A percentile compares a stretch with the other conserved stretches of the same genome.
These are phyloP conservation scores for Gloeophyllum trabeum DNA, from an alignment of 768 basidiomycete genomes.

Conservation along the genomic window DNA sequence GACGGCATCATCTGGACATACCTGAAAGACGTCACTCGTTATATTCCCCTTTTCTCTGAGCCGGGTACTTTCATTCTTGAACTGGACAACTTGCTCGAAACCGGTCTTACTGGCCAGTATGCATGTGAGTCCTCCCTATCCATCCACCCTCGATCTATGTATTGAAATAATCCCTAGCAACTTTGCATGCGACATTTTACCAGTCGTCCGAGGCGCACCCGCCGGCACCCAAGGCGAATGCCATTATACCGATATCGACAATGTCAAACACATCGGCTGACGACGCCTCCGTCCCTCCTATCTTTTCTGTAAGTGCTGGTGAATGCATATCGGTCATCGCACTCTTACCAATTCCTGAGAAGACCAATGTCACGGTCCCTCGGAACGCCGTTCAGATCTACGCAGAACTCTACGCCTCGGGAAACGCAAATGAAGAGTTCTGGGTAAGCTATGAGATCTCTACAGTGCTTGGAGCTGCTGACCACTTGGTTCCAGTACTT, in stretches of 20 bases:
- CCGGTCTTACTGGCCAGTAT: constrained; percentile 53
- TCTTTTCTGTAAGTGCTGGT: constrained; percentile 41
- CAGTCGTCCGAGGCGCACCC: constrained; percentile 45
- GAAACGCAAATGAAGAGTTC: constrained; percentile 60
- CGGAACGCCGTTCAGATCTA: constrained; percentile 55
- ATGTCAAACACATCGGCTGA: constrained; percentile 52
- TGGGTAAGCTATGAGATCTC: constrained; percentile 23
- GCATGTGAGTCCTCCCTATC: constrained; percentile 32
- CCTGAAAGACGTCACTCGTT: constrained; percentile 66
- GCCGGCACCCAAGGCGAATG: constrained; percentile 45
- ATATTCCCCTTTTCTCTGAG: constrained; percentile 57
- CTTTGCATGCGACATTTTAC: constrained; percentile 62
- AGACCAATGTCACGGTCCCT: constrained; percentile 64
- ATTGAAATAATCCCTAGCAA: constrained; percentile 27
- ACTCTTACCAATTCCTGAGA: background rate
- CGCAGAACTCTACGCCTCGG: constrained; percentile 63
- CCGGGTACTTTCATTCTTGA: constrained; percentile 63
- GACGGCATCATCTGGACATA: constrained; percentile 74
- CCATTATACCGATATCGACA: constrained; percentile 63
- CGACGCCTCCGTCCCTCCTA: constrained; percentile 66
- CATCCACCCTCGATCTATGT: background rate
- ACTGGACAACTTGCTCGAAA: constrained; percentile 56
- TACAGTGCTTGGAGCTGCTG: background rate
- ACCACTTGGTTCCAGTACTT: constrained; percentile 31
- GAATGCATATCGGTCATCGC: background rate